A percentile compares a stretch with the other conserved stretches of the same genome.
Conservation (phyloP, 208 protist genomes). For the Trypanosoma boissoni region DNA sequence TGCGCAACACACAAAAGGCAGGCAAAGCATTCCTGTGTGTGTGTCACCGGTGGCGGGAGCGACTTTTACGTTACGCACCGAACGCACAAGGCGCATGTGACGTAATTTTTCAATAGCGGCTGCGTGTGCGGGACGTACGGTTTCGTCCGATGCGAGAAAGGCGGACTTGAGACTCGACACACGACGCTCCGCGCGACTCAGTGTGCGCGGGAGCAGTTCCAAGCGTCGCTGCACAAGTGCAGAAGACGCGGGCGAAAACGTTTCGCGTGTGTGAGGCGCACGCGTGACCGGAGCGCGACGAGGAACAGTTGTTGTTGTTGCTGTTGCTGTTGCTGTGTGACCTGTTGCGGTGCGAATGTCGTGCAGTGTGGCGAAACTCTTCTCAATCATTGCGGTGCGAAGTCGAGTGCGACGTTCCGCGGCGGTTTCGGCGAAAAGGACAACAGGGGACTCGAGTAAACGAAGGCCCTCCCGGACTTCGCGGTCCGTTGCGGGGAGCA, state of each 20-base stretch:
- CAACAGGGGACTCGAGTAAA: constrained; percentile 21
- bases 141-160: constrained; percentile 32
- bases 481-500: constrained; percentile 24
- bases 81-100: constrained; percentile 59
- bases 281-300: too few relatives aligned
- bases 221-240: constrained; percentile 42
- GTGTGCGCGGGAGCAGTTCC: constrained; percentile 46
- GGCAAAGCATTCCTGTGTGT: constrained; percentile 54
- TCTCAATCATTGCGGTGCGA: constrained; percentile 25
- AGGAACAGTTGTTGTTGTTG: background rate
- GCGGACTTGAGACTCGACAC: constrained; percentile 55
- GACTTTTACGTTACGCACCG: constrained; percentile 78
- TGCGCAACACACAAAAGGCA: constrained; percentile 63
- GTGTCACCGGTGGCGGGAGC: constrained; percentile 13
- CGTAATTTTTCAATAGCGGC: constrained; percentile 27
- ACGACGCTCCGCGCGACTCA: constrained; percentile 41
- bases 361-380: constrained; percentile 10
- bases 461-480: constrained; percentile 22
- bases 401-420: constrained; percentile 22
- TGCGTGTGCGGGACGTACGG: constrained; percentile 33
- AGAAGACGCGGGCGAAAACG: constrained; percentile 26
- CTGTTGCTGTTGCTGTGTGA: background rate
- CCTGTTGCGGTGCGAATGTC: constrained; percentile 7
- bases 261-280: too few relatives aligned
- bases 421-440: constrained; percentile 25